A percentile compares a stretch with the other conserved stretches of the same genome.
Evolutionary conservation across 129 eudicot genomes (phyloP).

Genomic region (Pseudognaphalium luteoalbum): DNA sequence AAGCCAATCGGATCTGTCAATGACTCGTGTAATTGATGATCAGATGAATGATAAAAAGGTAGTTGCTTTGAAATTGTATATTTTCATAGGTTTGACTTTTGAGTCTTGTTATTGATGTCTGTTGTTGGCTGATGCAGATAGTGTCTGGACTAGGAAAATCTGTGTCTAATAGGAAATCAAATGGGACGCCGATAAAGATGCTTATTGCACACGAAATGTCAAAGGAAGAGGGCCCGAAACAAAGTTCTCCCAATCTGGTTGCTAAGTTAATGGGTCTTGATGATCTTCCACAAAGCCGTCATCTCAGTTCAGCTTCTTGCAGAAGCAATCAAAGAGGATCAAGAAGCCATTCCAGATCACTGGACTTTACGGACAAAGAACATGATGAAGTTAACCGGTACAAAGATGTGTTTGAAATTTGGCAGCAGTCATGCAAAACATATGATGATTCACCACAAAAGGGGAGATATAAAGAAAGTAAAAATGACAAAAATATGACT

Average conservation of each 20-base stretch:
- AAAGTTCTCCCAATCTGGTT: conserved; percentile 70
- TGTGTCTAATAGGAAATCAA: conserved; percentile 43
- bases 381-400: conserved; percentile 48
- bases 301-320: conserved; percentile 47
- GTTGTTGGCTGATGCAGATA: conserved; percentile 48
- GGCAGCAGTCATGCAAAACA: conserved; percentile 55
- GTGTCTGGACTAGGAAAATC: conserved; percentile 51
- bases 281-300: conserved; percentile 51
- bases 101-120: conserved; percentile 22
- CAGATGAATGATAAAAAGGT: conserved; percentile 67
- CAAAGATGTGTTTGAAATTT: conserved; percentile 68
- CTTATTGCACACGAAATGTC: conserved; percentile 95
- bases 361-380: conserved; percentile 50
- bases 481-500: conserved; percentile 67
- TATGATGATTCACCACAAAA: conserved; percentile 53
- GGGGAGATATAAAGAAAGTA: conserved; percentile 45
- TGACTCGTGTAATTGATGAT: conserved; percentile 51
- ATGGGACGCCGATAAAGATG: conserved; percentile 78
- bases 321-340: conserved; percentile 58
- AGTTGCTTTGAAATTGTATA: conserved; percentile 13
- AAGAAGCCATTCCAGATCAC: conserved; percentile 56
- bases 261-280: conserved; percentile 98
- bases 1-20: conserved; percentile 67
- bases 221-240: conserved; percentile 64
- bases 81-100: background rate